Conservation (phyloP, 441 rosid genomes). For the Croton laevigatus region DNA sequence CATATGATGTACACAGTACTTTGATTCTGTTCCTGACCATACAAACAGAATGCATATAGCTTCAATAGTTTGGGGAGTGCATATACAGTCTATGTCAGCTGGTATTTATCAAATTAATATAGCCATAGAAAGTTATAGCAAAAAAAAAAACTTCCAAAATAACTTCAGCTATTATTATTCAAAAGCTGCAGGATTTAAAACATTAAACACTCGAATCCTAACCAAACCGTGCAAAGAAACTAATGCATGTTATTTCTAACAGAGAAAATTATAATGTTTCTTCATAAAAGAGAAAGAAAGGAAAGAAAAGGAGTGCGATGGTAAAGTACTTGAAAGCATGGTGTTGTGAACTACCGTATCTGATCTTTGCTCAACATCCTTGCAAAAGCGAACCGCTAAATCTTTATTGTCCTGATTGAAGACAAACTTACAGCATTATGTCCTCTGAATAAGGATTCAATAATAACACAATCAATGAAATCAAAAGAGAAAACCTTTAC, state of each 20-base stretch:
- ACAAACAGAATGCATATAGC: not conserved
- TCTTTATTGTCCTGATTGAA: constrained; percentile 55
- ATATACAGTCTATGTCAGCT: not conserved
- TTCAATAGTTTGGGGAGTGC: not conserved
- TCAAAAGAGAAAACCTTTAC: constrained; percentile 29
- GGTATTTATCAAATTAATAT: not conserved
- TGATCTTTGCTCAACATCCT: constrained; percentile 85
- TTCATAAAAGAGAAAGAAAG: not conserved
- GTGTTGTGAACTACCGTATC: constrained; percentile 52
- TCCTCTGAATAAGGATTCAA: constrained; percentile 12
- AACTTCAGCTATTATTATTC: not conserved
- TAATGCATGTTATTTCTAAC: not conserved
- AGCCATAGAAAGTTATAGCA: not conserved
- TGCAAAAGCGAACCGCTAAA: constrained; percentile 80
- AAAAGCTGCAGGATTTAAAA: not conserved
- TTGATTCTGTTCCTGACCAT: not conserved
- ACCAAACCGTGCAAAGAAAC: not conserved
- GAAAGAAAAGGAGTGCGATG: not conserved
- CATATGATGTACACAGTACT: not conserved
- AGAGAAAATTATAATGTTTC: not conserved
- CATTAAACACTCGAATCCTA: not conserved
- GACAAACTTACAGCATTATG: constrained; percentile 3
- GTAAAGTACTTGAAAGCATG: constrained; percentile 30
- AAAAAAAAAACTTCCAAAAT: not conserved
- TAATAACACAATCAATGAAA: not conserved